Evolutionary conservation across 768 basidiomycete genomes (phyloP).

Genomic region (Lyophyllum shimeji): DNA sequence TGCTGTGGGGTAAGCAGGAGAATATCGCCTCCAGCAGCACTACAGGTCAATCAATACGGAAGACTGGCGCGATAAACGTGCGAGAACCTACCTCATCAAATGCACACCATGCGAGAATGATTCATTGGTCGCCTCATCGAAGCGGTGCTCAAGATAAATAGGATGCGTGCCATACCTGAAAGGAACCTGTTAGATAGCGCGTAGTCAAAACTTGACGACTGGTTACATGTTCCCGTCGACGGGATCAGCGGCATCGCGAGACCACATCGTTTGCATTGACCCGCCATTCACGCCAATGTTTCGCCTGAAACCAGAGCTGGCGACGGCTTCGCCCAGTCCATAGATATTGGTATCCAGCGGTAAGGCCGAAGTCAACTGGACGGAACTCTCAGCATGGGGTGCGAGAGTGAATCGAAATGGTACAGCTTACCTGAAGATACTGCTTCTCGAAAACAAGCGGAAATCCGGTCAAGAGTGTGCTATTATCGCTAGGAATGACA

Average conservation of each 20-base stretch:
- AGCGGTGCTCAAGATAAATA: slow-evolving; percentile 74
- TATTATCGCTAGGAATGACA: slow-evolving; percentile 47
- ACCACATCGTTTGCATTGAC: slow-evolving; percentile 70
- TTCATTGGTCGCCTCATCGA: slow-evolving; percentile 44
- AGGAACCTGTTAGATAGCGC: not conserved
- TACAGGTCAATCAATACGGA: slow-evolving; percentile 22
- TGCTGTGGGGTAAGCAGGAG: slow-evolving; percentile 59
- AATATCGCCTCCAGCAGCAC: slow-evolving; percentile 70
- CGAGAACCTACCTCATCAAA: slow-evolving; percentile 51
- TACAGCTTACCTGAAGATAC: slow-evolving; percentile 59
- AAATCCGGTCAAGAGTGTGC: slow-evolving; percentile 60
- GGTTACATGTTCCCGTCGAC: slow-evolving; percentile 66
- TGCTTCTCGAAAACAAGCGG: slow-evolving; percentile 78
- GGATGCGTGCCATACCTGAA: slow-evolving; percentile 71
- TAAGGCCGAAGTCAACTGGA: slow-evolving; percentile 61
- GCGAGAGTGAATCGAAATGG: not conserved
- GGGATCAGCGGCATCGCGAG: slow-evolving; percentile 60
- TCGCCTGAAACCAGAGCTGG: slow-evolving; percentile 67
- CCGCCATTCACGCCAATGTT: slow-evolving; percentile 56
- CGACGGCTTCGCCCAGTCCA: slow-evolving; percentile 73
- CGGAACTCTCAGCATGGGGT: not conserved
- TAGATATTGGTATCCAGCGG: slow-evolving; percentile 72
- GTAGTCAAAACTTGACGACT: not conserved
- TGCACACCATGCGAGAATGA: slow-evolving; percentile 77
- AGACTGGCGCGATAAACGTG: not conserved